A percentile compares a stretch with the other conserved stretches of the same genome.
phyloP scores from a whole-genome alignment of 1,284 basidiomycete genomes.

The Ganoderma leucocontextum region DNA sequence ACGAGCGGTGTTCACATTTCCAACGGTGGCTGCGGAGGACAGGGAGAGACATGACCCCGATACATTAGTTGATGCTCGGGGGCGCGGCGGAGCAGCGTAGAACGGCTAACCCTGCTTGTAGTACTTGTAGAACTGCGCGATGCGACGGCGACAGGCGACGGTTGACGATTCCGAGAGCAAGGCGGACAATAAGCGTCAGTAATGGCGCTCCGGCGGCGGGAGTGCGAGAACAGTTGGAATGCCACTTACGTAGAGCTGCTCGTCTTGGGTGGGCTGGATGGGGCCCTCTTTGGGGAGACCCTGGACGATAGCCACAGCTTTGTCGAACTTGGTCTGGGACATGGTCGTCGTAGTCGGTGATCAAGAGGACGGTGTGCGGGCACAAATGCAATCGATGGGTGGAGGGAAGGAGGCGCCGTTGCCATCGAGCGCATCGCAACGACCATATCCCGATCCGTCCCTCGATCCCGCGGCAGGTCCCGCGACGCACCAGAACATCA shows the following conservation, averaged over 20 bases:
- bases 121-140: slow-evolving; percentile 85
- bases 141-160: background rate
- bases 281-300: slow-evolving; percentile 83
- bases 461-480: slow-evolving; percentile 32
- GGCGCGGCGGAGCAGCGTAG: background rate
- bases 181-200: slow-evolving; percentile 7
- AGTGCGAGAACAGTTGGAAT: slow-evolving; percentile 11
- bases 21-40: slow-evolving; percentile 66
- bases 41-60: slow-evolving; percentile 15
- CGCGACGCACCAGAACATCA: too few relatives aligned
- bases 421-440: slow-evolving; percentile 75
- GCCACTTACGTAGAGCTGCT: slow-evolving; percentile 77
- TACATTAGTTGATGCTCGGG: slow-evolving; percentile 22
- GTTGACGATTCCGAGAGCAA: background rate
- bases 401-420: slow-evolving; percentile 44
- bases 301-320: slow-evolving; percentile 78
- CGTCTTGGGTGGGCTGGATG: slow-evolving; percentile 77
- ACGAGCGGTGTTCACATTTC: slow-evolving; percentile 69
- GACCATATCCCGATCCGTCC: slow-evolving; percentile 24
- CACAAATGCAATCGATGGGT: slow-evolving; percentile 39
- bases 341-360: slow-evolving; percentile 45
- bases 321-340: slow-evolving; percentile 78
- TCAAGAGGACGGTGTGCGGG: slow-evolving; percentile 20
- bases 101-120: slow-evolving; percentile 83
- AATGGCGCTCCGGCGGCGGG: slow-evolving; percentile 9